These are phyloP conservation scores for Globisporangium alternatum DNA, from an alignment of 352 stramenopile genomes.

Conservation along the genomic window DNA sequence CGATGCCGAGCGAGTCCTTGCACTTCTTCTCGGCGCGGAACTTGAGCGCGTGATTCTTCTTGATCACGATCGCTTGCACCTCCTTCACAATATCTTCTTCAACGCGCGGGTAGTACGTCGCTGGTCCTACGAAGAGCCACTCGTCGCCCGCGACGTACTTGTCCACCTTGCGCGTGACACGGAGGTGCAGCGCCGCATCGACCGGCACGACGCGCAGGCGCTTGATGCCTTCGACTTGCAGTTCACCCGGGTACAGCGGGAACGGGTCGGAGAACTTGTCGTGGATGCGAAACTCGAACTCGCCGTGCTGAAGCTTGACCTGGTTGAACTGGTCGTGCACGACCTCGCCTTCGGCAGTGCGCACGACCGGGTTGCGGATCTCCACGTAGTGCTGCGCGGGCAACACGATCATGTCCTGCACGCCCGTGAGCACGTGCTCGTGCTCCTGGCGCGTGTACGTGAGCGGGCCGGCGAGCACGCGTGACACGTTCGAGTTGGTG, in stretches of 20 bases:
- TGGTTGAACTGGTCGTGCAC: conserved; percentile 66
- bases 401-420: conserved; percentile 75
- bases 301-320: conserved; percentile 74
- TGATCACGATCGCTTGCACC: conserved; percentile 61
- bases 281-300: conserved; percentile 75
- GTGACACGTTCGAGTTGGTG: conserved; percentile 83
- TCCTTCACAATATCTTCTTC: conserved; percentile 62
- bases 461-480: conserved; percentile 68
- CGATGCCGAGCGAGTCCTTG: conserved; percentile 54
- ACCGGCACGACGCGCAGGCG: conserved; percentile 56
- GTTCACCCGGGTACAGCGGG: conserved; percentile 66
- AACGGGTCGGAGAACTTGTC: conserved; percentile 78
- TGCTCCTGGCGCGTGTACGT: conserved; percentile 84
- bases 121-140: conserved; percentile 72
- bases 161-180: conserved; percentile 58
- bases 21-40: conserved; percentile 82
- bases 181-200: conserved; percentile 61
- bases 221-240: conserved; percentile 53
- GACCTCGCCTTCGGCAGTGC: conserved; percentile 41
- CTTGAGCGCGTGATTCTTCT: conserved; percentile 81
- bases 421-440: conserved; percentile 59
- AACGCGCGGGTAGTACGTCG: conserved; percentile 72
- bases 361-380: conserved; percentile 67
- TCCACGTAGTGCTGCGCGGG: conserved; percentile 77
- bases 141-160: conserved; percentile 60